A percentile compares a stretch with the other conserved stretches of the same genome.
Conservation (phyloP, 2,329 filamentous ascomycete species). For the Talaromyces sp. region DNA sequence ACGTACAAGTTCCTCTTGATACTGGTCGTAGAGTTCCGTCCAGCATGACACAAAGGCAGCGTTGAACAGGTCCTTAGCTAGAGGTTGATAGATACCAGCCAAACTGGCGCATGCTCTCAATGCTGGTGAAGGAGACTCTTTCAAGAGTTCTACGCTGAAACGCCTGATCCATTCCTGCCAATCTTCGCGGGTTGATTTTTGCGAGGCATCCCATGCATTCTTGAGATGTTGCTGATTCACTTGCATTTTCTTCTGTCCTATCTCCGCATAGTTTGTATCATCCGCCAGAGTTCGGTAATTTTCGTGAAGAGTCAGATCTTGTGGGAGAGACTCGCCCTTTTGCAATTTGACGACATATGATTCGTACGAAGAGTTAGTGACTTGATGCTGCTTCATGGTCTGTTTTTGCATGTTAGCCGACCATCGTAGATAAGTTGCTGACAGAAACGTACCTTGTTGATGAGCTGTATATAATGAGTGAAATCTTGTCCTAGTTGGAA, state of each 20-base stretch:
- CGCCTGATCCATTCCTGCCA: conserved; percentile 99
- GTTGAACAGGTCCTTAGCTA: conserved; percentile 94
- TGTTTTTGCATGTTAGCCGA: conserved; percentile 22
- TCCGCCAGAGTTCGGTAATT: conserved; percentile 75
- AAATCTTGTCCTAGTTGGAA: conserved; percentile 96
- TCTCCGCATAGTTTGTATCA: conserved; percentile 77
- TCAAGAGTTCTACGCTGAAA: conserved; percentile 91
- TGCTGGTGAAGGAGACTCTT: conserved; percentile 94
- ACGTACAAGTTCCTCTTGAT: conserved; percentile 92
- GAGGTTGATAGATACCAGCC: conserved; percentile 84
- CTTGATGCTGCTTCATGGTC: conserved; percentile 70
- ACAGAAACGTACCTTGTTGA: conserved; percentile 69
- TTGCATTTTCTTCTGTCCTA: conserved; percentile 87
- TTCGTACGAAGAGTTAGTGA: conserved; percentile 88
- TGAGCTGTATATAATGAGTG: conserved; percentile 85
- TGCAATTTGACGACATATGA: conserved; percentile 88
- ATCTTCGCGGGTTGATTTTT: conserved; percentile 96
- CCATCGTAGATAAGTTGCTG: not conserved
- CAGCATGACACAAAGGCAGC: conserved; percentile 98
- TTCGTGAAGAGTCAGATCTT: conserved; percentile 85
- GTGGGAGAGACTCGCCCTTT: conserved; percentile 91
- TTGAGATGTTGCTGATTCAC: conserved; percentile 98
- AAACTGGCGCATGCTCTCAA: conserved; percentile 88
- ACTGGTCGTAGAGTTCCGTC: conserved; percentile 95
- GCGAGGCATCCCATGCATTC: conserved; percentile 92